These are phyloP conservation scores for Penicillium sp. DNA, from an alignment of 2,329 filamentous ascomycete species.

Conservation along the genomic window DNA sequence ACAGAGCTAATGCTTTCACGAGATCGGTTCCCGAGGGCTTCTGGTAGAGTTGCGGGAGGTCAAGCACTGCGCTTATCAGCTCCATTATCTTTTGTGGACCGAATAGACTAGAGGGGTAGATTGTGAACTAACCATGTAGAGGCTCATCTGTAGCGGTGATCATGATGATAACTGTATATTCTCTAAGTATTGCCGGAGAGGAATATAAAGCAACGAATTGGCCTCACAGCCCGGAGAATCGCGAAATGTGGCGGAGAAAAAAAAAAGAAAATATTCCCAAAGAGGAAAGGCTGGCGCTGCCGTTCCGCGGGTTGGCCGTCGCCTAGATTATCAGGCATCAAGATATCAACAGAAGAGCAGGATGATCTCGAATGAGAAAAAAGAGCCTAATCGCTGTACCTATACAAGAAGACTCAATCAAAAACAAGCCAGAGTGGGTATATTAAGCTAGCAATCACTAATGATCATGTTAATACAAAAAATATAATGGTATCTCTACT, in stretches of 20 bases:
- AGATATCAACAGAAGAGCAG: neutral
- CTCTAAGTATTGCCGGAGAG: neutral
- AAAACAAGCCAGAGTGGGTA: constrained; percentile 4
- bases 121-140: constrained; percentile 37
- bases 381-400: neutral
- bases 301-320: constrained; percentile 29
- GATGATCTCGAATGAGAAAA: neutral
- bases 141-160: constrained; percentile 39
- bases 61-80: constrained; percentile 56
- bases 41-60: constrained; percentile 81
- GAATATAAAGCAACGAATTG: constrained; percentile 3
- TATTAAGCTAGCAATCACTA: neutral
- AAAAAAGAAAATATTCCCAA: constrained; percentile 36
- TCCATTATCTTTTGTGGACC: constrained; percentile 24
- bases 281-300: constrained; percentile 31
- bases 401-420: neutral
- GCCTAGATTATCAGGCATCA: constrained; percentile 17
- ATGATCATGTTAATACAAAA: neutral
- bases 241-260: constrained; percentile 13
- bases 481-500: constrained; percentile 9
- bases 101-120: constrained; percentile 15
- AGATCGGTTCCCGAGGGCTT: constrained; percentile 67
- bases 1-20: constrained; percentile 62
- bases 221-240: constrained; percentile 4
- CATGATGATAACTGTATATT: constrained; percentile 27